A percentile compares a stretch with the other conserved stretches of the same genome.
phyloP scores from a whole-genome alignment of 208 protist genomes.

The Vickermania ingenoplastis region DNA sequence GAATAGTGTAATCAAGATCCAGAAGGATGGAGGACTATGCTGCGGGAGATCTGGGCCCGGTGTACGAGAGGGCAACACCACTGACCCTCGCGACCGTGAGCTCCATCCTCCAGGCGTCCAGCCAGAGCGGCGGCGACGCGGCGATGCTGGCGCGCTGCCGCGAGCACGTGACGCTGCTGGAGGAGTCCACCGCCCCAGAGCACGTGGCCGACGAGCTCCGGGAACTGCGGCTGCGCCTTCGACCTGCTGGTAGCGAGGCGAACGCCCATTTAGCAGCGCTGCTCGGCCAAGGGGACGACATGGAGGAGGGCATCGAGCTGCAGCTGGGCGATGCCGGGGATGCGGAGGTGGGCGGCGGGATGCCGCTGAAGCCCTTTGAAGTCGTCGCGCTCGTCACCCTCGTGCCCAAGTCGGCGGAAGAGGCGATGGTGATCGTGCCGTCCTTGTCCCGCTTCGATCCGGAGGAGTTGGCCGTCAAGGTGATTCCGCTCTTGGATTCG shows the following conservation, averaged over 20 bases:
- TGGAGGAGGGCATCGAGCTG: slow-evolving; percentile 4
- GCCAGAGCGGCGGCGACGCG: slow-evolving; percentile 17
- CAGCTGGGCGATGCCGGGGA: neutral
- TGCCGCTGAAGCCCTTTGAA: slow-evolving; percentile 67
- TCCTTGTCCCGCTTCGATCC: slow-evolving; percentile 65
- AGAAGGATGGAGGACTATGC: slow-evolving; percentile 78
- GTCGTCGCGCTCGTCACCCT: slow-evolving; percentile 65
- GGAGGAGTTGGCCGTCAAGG: slow-evolving; percentile 33
- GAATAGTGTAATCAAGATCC: no score
- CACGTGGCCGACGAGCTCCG: slow-evolving; percentile 11
- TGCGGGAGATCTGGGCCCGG: slow-evolving; percentile 57
- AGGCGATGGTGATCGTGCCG: slow-evolving; percentile 62
- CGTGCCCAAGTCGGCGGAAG: slow-evolving; percentile 43
- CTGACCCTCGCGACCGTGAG: slow-evolving; percentile 60
- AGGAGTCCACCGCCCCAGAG: slow-evolving; percentile 40
- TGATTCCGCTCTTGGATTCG: slow-evolving; percentile 16
- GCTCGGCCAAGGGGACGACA: slow-evolving; percentile 21
- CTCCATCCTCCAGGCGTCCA: slow-evolving; percentile 30
- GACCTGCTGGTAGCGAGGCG: slow-evolving; percentile 11
- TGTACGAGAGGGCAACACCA: slow-evolving; percentile 61
- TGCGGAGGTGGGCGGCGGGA: slow-evolving; percentile 16
- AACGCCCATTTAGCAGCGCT: slow-evolving; percentile 39
- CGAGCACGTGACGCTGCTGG: slow-evolving; percentile 51
- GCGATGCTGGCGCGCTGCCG: slow-evolving; percentile 17
- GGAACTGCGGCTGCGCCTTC: slow-evolving; percentile 23